phyloP scores from a whole-genome alignment of 106 monocot species.

The Phalaenopsis aphrodite region DNA sequence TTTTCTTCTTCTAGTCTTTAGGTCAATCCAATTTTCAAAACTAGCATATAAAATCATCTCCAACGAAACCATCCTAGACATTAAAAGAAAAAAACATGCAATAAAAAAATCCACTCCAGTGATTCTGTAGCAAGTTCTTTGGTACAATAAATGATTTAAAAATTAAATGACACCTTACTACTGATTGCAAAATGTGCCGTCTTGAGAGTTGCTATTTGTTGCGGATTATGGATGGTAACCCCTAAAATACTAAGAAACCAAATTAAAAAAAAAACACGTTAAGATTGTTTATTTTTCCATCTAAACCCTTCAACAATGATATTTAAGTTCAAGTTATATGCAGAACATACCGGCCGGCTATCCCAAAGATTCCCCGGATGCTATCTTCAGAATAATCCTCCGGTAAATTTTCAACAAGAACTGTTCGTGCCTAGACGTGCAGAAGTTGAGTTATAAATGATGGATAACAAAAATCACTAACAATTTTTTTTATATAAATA shows the following conservation, averaged over 20 bases:
- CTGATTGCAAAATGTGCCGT: slow-evolving; percentile 31
- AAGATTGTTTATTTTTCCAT: not conserved
- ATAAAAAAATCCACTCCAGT: not conserved
- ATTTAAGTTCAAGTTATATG: not conserved
- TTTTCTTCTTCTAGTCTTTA: no score
- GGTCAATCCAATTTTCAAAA: no score
- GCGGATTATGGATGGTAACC: slow-evolving; percentile 55
- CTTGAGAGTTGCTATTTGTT: slow-evolving; percentile 13
- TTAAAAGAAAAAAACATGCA: not conserved
- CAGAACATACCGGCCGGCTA: slow-evolving; percentile 46
- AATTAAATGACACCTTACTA: slow-evolving; percentile 34
- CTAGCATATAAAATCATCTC: not conserved
- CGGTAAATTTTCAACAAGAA: slow-evolving; percentile 81
- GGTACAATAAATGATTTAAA: not conserved
- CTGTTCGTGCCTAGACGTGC: slow-evolving; percentile 37
- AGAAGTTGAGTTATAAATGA: not conserved
- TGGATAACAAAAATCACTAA: not conserved
- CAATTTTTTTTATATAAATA: not conserved
- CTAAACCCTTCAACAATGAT: not conserved
- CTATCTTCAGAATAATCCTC: slow-evolving; percentile 46
- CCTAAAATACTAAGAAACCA: slow-evolving; percentile 40
- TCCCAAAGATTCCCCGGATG: slow-evolving; percentile 46
- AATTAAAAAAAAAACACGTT: not conserved
- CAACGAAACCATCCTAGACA: not conserved
- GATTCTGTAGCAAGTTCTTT: not conserved